Conservation (phyloP, 139 green algal genomes). For the Coccomyxa sp. region DNA sequence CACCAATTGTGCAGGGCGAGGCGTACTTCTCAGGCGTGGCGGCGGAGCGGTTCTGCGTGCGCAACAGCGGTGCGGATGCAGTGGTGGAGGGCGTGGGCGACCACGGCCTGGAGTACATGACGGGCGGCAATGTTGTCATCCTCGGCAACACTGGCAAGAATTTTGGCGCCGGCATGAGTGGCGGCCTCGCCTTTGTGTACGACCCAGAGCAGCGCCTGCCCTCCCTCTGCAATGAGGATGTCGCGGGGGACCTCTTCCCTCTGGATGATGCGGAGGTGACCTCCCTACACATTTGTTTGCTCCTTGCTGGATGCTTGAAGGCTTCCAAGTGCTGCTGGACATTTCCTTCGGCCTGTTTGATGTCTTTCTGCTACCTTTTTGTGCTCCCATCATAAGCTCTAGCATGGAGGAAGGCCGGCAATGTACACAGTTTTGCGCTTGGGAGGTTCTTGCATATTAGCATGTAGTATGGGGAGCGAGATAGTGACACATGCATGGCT, state of each 20-base stretch:
- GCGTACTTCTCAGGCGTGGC: constrained; percentile 88
- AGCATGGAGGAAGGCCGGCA: too few species aligned
- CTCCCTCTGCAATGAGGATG: constrained; percentile 56
- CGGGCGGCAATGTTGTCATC: constrained; percentile 81
- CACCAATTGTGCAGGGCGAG: constrained; percentile 48
- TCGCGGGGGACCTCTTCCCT: constrained; percentile 69
- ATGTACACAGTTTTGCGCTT: too few species aligned
- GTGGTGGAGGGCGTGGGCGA: constrained; percentile 94
- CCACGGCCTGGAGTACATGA: constrained; percentile 98
- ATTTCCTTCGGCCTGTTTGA: neutral
- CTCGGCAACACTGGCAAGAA: constrained; percentile 88
- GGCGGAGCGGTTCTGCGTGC: constrained; percentile 86
- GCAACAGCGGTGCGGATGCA: constrained; percentile 77
- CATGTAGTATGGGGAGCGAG: too few species aligned
- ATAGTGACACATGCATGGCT: too few species aligned
- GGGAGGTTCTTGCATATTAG: too few species aligned
- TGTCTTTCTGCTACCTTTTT: too few species aligned
- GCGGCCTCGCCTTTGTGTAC: constrained; percentile 88
- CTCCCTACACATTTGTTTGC: neutral
- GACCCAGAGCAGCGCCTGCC: constrained; percentile 66
- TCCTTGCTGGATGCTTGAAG: too few species aligned
- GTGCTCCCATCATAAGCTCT: too few species aligned
- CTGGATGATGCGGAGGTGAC: constrained; percentile 41
- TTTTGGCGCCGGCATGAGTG: constrained; percentile 93
- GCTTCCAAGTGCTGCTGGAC: neutral